Evolutionary conservation across 768 basidiomycete genomes (phyloP), one percentile per base, ranked within the genome.

Genomic region (Tricholoma flavovirens): DNA sequence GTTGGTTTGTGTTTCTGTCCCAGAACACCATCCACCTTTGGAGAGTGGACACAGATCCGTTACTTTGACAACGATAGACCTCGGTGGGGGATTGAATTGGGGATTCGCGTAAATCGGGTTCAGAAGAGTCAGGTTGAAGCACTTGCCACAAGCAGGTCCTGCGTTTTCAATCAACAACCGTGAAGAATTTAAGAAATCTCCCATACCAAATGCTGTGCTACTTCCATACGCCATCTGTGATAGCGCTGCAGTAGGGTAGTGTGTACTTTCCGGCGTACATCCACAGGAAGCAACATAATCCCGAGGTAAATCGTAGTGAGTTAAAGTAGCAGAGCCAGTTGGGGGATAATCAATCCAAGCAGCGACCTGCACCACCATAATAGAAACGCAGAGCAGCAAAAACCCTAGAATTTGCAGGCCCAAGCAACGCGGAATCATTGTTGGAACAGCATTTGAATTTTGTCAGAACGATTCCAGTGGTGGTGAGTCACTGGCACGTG

Each of bases 171-270:
- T 49, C 15, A 29, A 17, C 7, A 6, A 49, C 26, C n/a, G 5
- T 9, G 26, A 17, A 15, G 4, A 7, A 49, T 42, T 21, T 21
- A 21, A 42, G 10, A 42, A 21, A 49, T n/a, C 7, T 17, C 15
- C 52, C 65, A 12, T 50, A 79, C 84, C 84, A 62, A 83, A 91
- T 11, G 78, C 77, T n/a, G 73, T 76, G 55, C 81, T 84, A 65
- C 86, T 88, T 0, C 90, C 89, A 60, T 79, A 93, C 1, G 90
- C 90, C 77, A 87, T 83, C 64, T 90, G 85, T 56, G 77, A 89
- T 57, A 93, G 69, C 8, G 90, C 90, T 9, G 86, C 90, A 1
- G 90, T 93, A 5, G 90, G 90, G 62, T 85, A 90, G 62, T 83
- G 72, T 33, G 83, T 84, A 58, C 83, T 86, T 46, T 75, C 73